Conservation (phyloP, 2,329 filamentous ascomycete species). For the Phaeosphaeria sp. region DNA sequence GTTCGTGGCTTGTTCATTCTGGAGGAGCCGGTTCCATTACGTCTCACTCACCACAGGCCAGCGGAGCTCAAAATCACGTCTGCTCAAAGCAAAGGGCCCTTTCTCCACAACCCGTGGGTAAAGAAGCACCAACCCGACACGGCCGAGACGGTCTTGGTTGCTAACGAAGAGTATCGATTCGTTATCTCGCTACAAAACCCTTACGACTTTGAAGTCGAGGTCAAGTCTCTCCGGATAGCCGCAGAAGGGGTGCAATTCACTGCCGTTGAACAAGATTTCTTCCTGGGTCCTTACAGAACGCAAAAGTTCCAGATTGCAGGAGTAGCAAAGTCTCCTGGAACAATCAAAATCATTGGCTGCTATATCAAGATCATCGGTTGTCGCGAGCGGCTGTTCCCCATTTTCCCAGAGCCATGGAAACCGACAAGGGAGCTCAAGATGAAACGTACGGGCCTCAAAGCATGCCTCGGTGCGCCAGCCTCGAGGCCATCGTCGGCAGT, state of each 20-base stretch:
- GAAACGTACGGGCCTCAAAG: slow-evolving; percentile 73
- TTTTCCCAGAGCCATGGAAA: slow-evolving; percentile 80
- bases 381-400: slow-evolving; percentile 80
- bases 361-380: slow-evolving; percentile 82
- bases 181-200: slow-evolving; percentile 89
- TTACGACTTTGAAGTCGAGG: slow-evolving; percentile 89
- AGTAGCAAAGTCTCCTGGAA: slow-evolving; percentile 70
- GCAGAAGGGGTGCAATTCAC: slow-evolving; percentile 76
- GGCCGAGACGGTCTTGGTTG: slow-evolving; percentile 74
- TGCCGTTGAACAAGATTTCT: slow-evolving; percentile 67
- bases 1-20: slow-evolving; percentile 78
- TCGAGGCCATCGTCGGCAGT: slow-evolving; percentile 47
- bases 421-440: slow-evolving; percentile 73
- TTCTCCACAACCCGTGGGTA: slow-evolving; percentile 93
- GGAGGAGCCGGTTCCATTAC: slow-evolving; percentile 36
- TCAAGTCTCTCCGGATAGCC: slow-evolving; percentile 80
- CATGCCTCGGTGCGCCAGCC: slow-evolving; percentile 57
- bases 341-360: slow-evolving; percentile 78
- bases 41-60: slow-evolving; percentile 43
- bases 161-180: slow-evolving; percentile 79
- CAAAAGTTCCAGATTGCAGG: slow-evolving; percentile 78
- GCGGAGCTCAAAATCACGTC: slow-evolving; percentile 37
- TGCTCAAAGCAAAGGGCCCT: slow-evolving; percentile 69
- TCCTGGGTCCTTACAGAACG: slow-evolving; percentile 82
- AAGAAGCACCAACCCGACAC: slow-evolving; percentile 66